Base-by-base conservation (phyloP, 345 rosid genomes). In the Odontarrhena argentea region DNA sequence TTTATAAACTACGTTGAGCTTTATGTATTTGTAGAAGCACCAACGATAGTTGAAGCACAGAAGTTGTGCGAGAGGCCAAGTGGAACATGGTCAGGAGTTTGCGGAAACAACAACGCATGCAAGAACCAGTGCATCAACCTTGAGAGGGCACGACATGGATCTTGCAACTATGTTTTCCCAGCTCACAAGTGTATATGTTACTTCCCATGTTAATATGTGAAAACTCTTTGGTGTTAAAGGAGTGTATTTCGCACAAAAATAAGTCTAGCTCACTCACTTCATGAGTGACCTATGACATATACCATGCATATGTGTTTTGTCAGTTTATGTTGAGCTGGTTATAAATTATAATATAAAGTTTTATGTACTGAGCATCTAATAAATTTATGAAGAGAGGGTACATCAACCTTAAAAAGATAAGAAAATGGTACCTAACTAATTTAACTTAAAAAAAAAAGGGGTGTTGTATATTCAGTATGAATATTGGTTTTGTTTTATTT, bases 1-100 rank as follows among this genome's bases (percentile, higher is more conserved):
- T 32, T 32, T 5, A 32, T 32, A 5, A 26, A 11, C 8, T 25
- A 55, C n/a, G 6, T 63, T 12, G 10, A 12, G 8, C 3, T 52
- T 4, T 53, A 67, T 54, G 41, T 8, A 35, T 54, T 36, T 37
- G 37, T 35, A 55, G 63, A 67, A 45, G 54, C 63, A 34, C 56
- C 72, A 8, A 28, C 58, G 26, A 48, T 58, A 22, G 65, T 58
- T 32, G 43, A 58, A 38, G 65, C 73, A 8, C 64, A 59, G 9
- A 68, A 58, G 58, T 13, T 68, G 28, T 67, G 71, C 10, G 28
- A 35, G 63, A 67, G 37, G 28, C 25, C 55, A 44, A 67, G 71
- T 55, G 55, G 51, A n/a, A 65, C 69, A 28, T 65, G 69, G 69
- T 65, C 69, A 40, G 69, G 69, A 40, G 69, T 65, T 8, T 65